Conservation (phyloP, 2,329 filamentous ascomycete genomes). For the Arthroderma sp. region DNA sequence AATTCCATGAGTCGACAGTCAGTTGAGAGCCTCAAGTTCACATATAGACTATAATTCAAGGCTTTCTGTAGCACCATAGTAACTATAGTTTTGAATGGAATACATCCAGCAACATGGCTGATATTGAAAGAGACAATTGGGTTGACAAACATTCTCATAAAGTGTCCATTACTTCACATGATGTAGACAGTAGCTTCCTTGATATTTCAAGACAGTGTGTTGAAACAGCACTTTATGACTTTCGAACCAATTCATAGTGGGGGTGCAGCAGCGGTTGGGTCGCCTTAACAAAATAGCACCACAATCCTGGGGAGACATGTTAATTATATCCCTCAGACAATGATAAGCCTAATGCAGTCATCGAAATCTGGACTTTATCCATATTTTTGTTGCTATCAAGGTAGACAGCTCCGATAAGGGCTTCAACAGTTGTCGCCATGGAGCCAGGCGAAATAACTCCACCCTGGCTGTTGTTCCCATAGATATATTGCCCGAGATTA, state of each 20-base stretch:
- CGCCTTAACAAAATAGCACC: neutral
- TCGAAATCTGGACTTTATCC: slow-evolving; percentile 8
- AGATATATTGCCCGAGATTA: slow-evolving; percentile 10
- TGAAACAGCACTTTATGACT: no score
- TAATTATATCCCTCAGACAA: neutral
- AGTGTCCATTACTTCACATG: no score
- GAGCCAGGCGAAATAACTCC: slow-evolving; percentile 10
- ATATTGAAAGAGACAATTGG: no score
- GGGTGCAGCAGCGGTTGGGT: neutral
- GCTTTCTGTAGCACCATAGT: no score
- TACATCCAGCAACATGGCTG: no score
- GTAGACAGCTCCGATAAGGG: slow-evolving; percentile 26
- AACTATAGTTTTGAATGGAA: no score
- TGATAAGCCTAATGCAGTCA: slow-evolving; percentile 10
- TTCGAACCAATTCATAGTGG: neutral
- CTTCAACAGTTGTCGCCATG: slow-evolving; percentile 24
- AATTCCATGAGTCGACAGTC: no score
- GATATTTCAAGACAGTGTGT: no score
- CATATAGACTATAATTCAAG: no score
- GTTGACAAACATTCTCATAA: no score
- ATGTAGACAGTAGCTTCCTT: no score
- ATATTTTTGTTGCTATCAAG: slow-evolving; percentile 19
- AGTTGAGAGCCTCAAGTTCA: no score
- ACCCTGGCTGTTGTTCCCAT: slow-evolving; percentile 14
- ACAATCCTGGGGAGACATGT: neutral